Conservation (phyloP, 2,329 filamentous ascomycete genomes). For the Scleromitrula shiraiana region DNA sequence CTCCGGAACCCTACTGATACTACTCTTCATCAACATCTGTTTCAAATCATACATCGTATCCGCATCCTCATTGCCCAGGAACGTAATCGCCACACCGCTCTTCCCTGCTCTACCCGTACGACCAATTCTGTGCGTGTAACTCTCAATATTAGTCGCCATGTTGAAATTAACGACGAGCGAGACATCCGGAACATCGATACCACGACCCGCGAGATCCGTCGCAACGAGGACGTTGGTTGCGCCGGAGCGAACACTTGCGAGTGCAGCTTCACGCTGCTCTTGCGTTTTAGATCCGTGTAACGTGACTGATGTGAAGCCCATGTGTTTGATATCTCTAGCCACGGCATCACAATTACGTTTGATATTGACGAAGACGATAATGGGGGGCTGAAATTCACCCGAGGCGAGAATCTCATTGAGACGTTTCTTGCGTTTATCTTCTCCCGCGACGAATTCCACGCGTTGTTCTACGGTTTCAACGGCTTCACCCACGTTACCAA, state of each 20-base stretch:
- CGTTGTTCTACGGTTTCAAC: conserved; percentile 97
- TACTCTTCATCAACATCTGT: conserved; percentile 89
- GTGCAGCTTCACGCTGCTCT: conserved; percentile 90
- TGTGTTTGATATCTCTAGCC: conserved; percentile 85
- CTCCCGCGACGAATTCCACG: conserved; percentile 81
- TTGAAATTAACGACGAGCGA: conserved; percentile 97
- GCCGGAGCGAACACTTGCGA: conserved; percentile 75
- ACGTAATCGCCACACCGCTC: conserved; percentile 92
- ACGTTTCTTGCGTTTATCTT: conserved; percentile 95
- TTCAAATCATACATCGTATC: conserved; percentile 92
- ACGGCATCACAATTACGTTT: conserved; percentile 97
- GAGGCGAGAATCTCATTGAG: conserved; percentile 83
- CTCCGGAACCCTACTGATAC: conserved; percentile 82
- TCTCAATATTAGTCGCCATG: conserved; percentile 89
- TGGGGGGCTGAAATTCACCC: conserved; percentile 73
- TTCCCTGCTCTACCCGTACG: conserved; percentile 96
- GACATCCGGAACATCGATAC: conserved; percentile 96
- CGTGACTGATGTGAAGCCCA: conserved; percentile 85
- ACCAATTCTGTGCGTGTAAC: conserved; percentile 93
- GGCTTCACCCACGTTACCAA: conserved; percentile 89
- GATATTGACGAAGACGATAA: conserved; percentile 99
- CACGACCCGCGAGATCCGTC: conserved; percentile 89
- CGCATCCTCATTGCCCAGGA: conserved; percentile 80
- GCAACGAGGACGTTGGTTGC: conserved; percentile 83
- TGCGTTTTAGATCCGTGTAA: conserved; percentile 95